Evolutionary conservation across 768 basidiomycete genomes (phyloP).

Genomic region (Leucocoprinus birnbaumii): DNA sequence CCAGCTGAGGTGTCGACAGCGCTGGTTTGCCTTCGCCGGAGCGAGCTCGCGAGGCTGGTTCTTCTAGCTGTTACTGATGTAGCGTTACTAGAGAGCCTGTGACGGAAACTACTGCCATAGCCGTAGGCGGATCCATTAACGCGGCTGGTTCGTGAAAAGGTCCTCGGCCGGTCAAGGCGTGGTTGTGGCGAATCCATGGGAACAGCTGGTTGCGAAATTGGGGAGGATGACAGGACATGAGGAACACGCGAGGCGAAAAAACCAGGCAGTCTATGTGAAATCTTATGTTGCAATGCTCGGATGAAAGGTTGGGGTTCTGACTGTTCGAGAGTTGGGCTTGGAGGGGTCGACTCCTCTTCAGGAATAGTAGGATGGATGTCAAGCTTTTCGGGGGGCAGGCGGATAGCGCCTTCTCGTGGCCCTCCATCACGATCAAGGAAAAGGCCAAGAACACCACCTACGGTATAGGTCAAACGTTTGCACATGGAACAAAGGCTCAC

Average conservation of each 20-base stretch:
- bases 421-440: constrained; percentile 93
- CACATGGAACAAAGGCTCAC: background rate
- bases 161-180: constrained; percentile 40
- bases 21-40: constrained; percentile 51
- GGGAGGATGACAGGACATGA: constrained; percentile 29
- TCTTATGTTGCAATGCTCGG: constrained; percentile 40
- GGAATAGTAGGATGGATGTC: constrained; percentile 49
- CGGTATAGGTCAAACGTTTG: background rate
- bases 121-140: constrained; percentile 81
- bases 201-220: constrained; percentile 38
- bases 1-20: constrained; percentile 40
- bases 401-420: constrained; percentile 81
- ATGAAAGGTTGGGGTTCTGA: constrained; percentile 36
- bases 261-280: constrained; percentile 56
- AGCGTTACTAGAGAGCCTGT: constrained; percentile 49
- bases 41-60: constrained; percentile 52
- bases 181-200: constrained; percentile 40
- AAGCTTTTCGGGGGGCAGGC: constrained; percentile 75
- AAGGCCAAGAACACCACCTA: constrained; percentile 83
- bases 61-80: constrained; percentile 40
- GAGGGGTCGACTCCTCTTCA: constrained; percentile 56
- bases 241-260: constrained; percentile 55
- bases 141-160: constrained; percentile 56
- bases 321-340: constrained; percentile 46
- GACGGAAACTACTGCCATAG: constrained; percentile 57